Evolutionary conservation across 495 filamentous ascomycete species (phyloP).

Genomic region (Cenococcum geophilum): DNA sequence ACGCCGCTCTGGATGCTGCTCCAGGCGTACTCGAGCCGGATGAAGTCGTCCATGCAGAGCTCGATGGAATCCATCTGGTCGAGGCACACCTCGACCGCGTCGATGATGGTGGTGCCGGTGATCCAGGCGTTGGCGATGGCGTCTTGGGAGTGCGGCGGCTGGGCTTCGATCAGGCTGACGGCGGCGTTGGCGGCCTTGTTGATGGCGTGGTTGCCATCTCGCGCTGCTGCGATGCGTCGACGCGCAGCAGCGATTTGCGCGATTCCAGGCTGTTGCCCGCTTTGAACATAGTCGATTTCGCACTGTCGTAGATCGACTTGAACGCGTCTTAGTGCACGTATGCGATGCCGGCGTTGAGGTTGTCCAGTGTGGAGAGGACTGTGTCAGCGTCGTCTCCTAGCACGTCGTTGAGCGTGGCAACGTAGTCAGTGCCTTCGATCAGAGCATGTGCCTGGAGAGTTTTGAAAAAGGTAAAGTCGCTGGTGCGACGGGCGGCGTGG

Average conservation of each 20-base stretch:
- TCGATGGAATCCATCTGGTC: slow-evolving; percentile 35
- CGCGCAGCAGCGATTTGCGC: not conserved
- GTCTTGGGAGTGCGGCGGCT: slow-evolving; percentile 32
- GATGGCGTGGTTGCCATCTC: slow-evolving; percentile 36
- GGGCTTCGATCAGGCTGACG: slow-evolving; percentile 32
- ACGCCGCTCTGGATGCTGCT: slow-evolving; percentile 33
- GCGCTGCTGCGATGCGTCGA: slow-evolving; percentile 37
- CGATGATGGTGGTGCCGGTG: slow-evolving; percentile 35
- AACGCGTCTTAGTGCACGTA: slow-evolving; percentile 40
- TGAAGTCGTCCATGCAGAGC: slow-evolving; percentile 34
- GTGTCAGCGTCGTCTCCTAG: slow-evolving; percentile 35
- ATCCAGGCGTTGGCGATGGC: slow-evolving; percentile 36
- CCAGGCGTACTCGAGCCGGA: slow-evolving; percentile 35
- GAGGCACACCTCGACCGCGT: slow-evolving; percentile 35
- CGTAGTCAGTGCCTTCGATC: slow-evolving; percentile 36
- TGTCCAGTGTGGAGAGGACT: slow-evolving; percentile 35
- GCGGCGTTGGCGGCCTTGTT: slow-evolving; percentile 38
- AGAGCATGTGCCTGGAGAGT: slow-evolving; percentile 34
- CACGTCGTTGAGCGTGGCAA: slow-evolving; percentile 31
- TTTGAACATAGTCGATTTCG: slow-evolving; percentile 30
- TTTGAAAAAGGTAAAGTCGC: slow-evolving; percentile 41
- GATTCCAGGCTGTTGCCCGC: slow-evolving; percentile 19
- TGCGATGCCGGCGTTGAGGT: slow-evolving; percentile 38
- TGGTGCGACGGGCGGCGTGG: slow-evolving; percentile 36
- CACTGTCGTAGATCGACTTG: slow-evolving; percentile 38